Evolutionary conservation across 495 filamentous ascomycete species (phyloP).

Genomic region (Tuber borchii): DNA sequence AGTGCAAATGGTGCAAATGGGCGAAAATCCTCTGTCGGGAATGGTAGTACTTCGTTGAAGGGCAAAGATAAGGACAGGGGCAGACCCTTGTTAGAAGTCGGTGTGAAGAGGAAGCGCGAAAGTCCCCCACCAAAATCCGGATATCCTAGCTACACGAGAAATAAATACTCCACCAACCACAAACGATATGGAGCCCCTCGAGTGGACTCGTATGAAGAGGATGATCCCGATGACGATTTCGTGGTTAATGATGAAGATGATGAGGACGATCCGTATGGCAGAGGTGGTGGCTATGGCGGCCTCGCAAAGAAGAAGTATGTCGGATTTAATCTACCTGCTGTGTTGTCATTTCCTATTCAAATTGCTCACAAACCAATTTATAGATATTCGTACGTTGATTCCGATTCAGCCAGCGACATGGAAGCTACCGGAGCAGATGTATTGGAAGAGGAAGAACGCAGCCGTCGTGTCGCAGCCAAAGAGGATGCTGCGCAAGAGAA

Average conservation of each 20-base stretch:
- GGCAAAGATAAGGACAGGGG: slow-evolving; percentile 21
- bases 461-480: slow-evolving; percentile 47
- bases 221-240: slow-evolving; percentile 55
- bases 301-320: slow-evolving; percentile 18
- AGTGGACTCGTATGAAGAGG: slow-evolving; percentile 43
- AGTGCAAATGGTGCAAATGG: slow-evolving; percentile 22
- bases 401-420: slow-evolving; percentile 56
- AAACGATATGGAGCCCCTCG: slow-evolving; percentile 18
- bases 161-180: slow-evolving; percentile 11
- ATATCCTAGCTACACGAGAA: slow-evolving; percentile 2
- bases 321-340: neutral
- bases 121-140: slow-evolving; percentile 17
- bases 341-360: neutral
- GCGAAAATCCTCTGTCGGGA: slow-evolving; percentile 31
- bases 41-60: slow-evolving; percentile 15
- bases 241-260: slow-evolving; percentile 52
- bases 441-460: slow-evolving; percentile 53
- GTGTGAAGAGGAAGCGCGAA: slow-evolving; percentile 35
- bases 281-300: slow-evolving; percentile 20
- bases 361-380: neutral
- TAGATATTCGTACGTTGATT: slow-evolving; percentile 43
- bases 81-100: slow-evolving; percentile 11
- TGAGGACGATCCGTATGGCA: slow-evolving; percentile 34
- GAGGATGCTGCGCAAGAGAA: slow-evolving; percentile 49
- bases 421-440: slow-evolving; percentile 57